phyloP scores from a whole-genome alignment of 1,139 yeast genomes.

The Geotrichum bryndzae region DNA sequence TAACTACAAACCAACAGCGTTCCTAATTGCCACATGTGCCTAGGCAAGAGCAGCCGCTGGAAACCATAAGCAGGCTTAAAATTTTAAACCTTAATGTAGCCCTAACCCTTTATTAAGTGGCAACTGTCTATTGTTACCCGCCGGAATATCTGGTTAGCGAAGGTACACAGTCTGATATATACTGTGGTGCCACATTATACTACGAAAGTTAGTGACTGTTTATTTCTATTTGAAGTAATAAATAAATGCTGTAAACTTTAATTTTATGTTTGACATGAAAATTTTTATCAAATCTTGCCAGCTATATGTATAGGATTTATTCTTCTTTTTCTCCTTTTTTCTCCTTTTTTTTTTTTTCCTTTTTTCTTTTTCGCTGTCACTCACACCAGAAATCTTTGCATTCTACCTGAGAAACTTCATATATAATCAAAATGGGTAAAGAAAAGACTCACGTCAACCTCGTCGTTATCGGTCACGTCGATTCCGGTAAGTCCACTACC shows the following conservation, averaged over 20 bases:
- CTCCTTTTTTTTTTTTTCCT: conserved; percentile 19
- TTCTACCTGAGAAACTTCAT: conserved; percentile 39
- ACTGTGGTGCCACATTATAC: neutral
- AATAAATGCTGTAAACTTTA: neutral
- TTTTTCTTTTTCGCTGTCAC: conserved; percentile 33
- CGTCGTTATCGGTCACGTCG: conserved; percentile 99
- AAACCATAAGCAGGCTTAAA: no score
- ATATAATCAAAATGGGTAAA: conserved; percentile 54
- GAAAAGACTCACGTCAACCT: conserved; percentile 97
- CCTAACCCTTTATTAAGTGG: neutral
- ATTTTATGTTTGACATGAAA: neutral
- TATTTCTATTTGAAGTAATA: neutral
- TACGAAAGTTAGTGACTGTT: neutral
- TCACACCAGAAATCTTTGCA: conserved; percentile 18
- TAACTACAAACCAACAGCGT: no score
- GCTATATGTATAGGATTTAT: neutral
- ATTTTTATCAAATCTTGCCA: neutral
- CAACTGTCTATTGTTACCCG: neutral
- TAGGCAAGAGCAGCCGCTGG: no score
- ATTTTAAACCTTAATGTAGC: neutral
- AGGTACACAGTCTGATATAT: neutral
- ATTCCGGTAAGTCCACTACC: conserved; percentile 96
- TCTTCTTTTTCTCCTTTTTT: neutral
- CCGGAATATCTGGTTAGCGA: neutral
- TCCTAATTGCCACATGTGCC: no score